These are phyloP conservation scores for Cyclotella distinguenda DNA, from an alignment of 108 stramenopile species.

Conservation along the genomic window DNA sequence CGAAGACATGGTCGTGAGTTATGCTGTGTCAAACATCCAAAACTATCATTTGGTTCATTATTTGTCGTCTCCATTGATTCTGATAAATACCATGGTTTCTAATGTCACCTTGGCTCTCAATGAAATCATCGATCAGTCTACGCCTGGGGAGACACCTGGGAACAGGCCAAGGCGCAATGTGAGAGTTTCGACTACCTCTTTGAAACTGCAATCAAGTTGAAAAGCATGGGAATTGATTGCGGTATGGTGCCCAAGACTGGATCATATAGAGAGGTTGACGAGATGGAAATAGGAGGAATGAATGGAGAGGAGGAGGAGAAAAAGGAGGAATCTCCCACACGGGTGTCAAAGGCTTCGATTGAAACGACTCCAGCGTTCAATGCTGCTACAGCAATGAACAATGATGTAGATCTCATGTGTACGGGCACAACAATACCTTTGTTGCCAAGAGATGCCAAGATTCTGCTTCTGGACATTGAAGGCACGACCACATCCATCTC, in stretches of 20 bases:
- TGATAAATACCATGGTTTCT: no score
- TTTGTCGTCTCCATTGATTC: no score
- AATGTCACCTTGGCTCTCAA: background rate
- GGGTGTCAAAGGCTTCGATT: constrained; percentile 23
- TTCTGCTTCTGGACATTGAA: constrained; percentile 91
- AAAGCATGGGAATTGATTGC: constrained; percentile 71
- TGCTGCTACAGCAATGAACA: constrained; percentile 46
- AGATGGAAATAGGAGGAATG: constrained; percentile 9
- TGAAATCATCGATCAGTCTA: constrained; percentile 51
- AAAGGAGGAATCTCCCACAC: constrained; percentile 22
- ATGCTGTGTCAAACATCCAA: background rate
- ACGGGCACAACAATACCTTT: constrained; percentile 53
- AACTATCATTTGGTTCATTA: background rate
- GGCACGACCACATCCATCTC: constrained; percentile 92
- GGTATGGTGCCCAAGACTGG: constrained; percentile 49
- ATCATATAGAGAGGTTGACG: constrained; percentile 53
- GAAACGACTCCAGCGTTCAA: constrained; percentile 53
- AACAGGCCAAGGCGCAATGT: constrained; percentile 93
- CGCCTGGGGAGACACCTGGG: constrained; percentile 97
- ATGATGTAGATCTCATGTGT: constrained; percentile 50
- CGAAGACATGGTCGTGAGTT: constrained; percentile 77
- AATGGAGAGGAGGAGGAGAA: constrained; percentile 3
- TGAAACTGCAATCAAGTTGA: constrained; percentile 74
- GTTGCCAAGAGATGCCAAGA: constrained; percentile 73
- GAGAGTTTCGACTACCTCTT: constrained; percentile 97